Percentiles rank a stretch among this genome's conserved stretches.
Conservation (phyloP, 1,139 yeast species). For the Nakaseomyces sp. region DNA sequence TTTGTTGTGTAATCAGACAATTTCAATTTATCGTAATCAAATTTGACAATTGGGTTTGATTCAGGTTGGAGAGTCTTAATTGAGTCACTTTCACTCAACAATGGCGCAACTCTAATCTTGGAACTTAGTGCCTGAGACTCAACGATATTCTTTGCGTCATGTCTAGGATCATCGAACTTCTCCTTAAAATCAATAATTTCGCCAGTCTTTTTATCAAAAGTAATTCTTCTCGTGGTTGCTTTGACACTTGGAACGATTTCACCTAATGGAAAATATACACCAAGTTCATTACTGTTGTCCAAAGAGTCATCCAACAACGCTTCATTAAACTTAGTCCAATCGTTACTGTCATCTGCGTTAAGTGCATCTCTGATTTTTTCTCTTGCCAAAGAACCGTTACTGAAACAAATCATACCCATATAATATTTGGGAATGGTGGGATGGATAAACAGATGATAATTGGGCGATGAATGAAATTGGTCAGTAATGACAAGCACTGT, state of each 20-base stretch:
- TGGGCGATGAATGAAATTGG: conserved; percentile 66
- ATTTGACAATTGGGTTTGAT: conserved; percentile 17
- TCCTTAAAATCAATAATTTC: conserved; percentile 28
- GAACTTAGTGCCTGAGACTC: conserved; percentile 85
- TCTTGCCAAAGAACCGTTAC: conserved; percentile 84
- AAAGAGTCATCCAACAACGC: conserved; percentile 32
- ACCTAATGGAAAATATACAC: conserved; percentile 78
- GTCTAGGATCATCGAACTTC: conserved; percentile 36
- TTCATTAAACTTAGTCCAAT: conserved; percentile 63
- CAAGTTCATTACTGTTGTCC: conserved; percentile 42
- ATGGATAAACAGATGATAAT: conserved; percentile 78
- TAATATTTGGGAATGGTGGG: conserved; percentile 69
- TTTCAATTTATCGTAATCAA: conserved; percentile 30
- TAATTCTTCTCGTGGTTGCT: conserved; percentile 47
- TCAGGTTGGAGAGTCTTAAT: conserved; percentile 10
- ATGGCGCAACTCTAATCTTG: conserved; percentile 69
- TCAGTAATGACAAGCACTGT: conserved; percentile 77
- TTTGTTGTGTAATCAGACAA: conserved; percentile 23
- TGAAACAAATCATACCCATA: conserved; percentile 94
- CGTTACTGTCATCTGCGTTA: conserved; percentile 33
- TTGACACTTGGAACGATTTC: conserved; percentile 81
- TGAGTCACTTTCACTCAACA: conserved; percentile 36
- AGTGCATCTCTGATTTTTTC: conserved; percentile 63
- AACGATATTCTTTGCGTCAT: conserved; percentile 69
- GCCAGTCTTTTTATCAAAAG: conserved; percentile 31